Evolutionary conservation across 352 stramenopile genomes (phyloP).

Genomic region (Globisporangium emineosum): DNA sequence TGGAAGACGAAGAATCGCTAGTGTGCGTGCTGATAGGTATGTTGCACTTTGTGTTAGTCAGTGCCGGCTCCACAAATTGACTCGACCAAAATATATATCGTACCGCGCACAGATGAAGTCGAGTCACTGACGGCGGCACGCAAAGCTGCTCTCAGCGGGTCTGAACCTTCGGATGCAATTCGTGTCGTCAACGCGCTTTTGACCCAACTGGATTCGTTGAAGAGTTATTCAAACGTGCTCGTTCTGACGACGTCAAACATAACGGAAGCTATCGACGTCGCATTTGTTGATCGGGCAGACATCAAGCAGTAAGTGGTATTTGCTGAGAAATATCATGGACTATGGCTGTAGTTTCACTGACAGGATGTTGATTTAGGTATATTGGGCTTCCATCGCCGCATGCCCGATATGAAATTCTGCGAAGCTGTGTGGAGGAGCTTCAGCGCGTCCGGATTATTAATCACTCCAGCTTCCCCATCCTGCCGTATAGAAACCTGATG

Average conservation of each 20-base stretch:
- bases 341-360: not conserved
- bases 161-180: slow-evolving; percentile 90
- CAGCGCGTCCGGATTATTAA: slow-evolving; percentile 65
- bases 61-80: no score
- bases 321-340: slow-evolving; percentile 3
- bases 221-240: slow-evolving; percentile 85
- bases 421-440: slow-evolving; percentile 82
- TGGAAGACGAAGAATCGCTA: slow-evolving; percentile 85
- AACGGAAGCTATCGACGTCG: slow-evolving; percentile 88
- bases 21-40: slow-evolving; percentile 90
- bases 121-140: slow-evolving; percentile 88
- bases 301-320: slow-evolving; percentile 80
- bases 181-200: slow-evolving; percentile 91
- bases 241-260: slow-evolving; percentile 94
- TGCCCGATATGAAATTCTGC: slow-evolving; percentile 83
- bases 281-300: slow-evolving; percentile 92
- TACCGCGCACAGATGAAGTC: slow-evolving; percentile 75
- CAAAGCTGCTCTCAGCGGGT: slow-evolving; percentile 58
- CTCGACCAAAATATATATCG: no score
- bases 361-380: slow-evolving; percentile 31
- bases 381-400: slow-evolving; percentile 56
- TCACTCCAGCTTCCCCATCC: slow-evolving; percentile 15
- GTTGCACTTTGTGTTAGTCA: not conserved
- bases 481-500: slow-evolving; percentile 27
- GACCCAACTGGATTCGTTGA: slow-evolving; percentile 86